Evolutionary conservation across 352 stramenopile genomes (phyloP), one percentile per base, ranked within the genome.

Genomic region (Peronospora belbahrii): DNA sequence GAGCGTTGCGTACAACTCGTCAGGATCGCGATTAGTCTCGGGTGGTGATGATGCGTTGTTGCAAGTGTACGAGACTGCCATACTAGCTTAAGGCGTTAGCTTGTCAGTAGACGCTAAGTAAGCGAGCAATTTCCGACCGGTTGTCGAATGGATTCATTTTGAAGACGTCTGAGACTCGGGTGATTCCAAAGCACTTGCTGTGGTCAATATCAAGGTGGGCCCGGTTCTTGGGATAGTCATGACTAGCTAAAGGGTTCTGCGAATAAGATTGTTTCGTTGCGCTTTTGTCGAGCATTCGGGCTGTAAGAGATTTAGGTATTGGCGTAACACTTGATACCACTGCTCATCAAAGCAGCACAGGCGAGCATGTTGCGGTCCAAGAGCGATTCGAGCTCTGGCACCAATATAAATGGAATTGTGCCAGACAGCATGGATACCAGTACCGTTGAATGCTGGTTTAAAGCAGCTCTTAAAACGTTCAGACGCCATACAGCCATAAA

Each of bases 1-100:
- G 86, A 91, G 84, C 48, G 83, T 96, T 22, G 81, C 85, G 28
- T 96, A 95, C 72, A 94, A 90, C 59, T 72, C 74, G 5, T 74
- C 78, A 34, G 86, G 86, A 34, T 81, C 65, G 24, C 74, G 85
- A 34, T 59, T 96, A 18, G 84, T 96, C 22, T 95, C 84, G 6
- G 86, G 83, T 18, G 86, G 86, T 41, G 86, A 95, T 48, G 86
- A 96, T 52, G 83, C 83, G 20, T 52, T 93, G 30, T 58, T 96
- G 39, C 84, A 95, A 66, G 58, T 96, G 18, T 96, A 95, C 61
- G 86, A 95, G 64, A 87, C 82, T 13, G 70, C 65, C 8, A 51
- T 70, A n/a, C 62, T 48, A 19, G 43, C 55, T 52, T 80, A 56
- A 49, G 6, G 8, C n/a, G n/a, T n/a, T n/a, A n/a, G n/a, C n/a